Conservation (phyloP, 1,139 yeast species). For the Candida pseudocylindracea region DNA sequence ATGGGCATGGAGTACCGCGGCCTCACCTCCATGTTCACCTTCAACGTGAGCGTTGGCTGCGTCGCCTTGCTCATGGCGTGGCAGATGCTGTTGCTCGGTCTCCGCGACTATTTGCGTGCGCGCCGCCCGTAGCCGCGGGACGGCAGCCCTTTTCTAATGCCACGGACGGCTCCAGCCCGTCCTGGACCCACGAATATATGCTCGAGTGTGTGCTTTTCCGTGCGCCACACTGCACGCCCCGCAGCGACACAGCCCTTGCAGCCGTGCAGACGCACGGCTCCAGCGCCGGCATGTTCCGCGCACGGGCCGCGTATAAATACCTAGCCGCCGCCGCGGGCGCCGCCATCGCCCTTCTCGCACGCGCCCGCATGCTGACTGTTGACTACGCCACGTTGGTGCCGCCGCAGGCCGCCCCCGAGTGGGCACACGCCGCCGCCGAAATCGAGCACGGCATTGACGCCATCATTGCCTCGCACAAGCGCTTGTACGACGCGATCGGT, state of each 20-base stretch:
- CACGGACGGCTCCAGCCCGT: no score
- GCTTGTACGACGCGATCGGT: slow-evolving; percentile 33
- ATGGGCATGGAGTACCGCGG: slow-evolving; percentile 74
- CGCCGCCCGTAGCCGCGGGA: neutral
- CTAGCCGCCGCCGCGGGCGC: no score
- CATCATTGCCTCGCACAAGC: slow-evolving; percentile 19
- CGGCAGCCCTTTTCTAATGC: no score
- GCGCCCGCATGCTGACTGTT: no score
- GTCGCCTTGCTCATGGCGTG: slow-evolving; percentile 75
- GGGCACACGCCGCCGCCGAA: slow-evolving; percentile 37
- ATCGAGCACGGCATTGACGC: slow-evolving; percentile 19
- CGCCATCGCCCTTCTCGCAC: no score
- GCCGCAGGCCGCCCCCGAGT: slow-evolving; percentile 14
- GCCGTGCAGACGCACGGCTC: no score
- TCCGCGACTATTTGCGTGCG: slow-evolving; percentile 16
- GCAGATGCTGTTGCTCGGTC: slow-evolving; percentile 51
- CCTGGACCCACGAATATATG: no score
- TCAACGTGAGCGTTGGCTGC: slow-evolving; percentile 65
- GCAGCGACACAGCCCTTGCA: no score
- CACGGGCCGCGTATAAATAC: no score
- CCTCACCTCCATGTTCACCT: slow-evolving; percentile 71
- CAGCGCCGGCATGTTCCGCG: no score
- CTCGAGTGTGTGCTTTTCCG: no score
- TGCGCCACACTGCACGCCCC: no score
- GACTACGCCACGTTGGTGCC: slow-evolving; percentile 1